These are phyloP conservation scores for Lentinula edodes DNA, from an alignment of 768 basidiomycete species.

Conservation along the genomic window DNA sequence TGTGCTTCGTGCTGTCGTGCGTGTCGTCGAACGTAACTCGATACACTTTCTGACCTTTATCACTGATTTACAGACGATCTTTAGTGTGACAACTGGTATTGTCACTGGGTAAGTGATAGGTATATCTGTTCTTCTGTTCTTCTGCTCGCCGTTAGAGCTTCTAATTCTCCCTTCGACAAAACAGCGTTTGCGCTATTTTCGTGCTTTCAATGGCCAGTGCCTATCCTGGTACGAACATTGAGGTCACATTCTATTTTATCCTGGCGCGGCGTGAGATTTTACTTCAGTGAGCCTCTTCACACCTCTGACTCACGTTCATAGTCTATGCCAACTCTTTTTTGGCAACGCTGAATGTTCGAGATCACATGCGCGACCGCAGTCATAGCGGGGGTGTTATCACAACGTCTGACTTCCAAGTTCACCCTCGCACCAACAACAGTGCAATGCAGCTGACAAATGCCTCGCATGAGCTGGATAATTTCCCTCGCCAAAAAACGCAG, in stretches of 20 bases:
- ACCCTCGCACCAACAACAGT: not conserved
- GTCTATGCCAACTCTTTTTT: constrained; percentile 4
- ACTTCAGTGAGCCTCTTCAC: not conserved
- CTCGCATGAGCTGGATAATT: constrained; percentile 1
- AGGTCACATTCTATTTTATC: constrained; percentile 2
- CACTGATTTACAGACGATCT: not conserved
- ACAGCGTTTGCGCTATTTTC: constrained; percentile 6
- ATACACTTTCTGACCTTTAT: not conserved
- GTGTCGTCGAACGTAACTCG: not conserved
- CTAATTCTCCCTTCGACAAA: not conserved
- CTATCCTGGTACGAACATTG: constrained; percentile 3
- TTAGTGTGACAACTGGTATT: constrained; percentile 4
- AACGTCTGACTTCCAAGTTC: not conserved
- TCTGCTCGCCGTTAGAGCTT: not conserved
- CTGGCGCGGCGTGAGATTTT: not conserved
- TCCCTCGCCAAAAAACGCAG: not conserved
- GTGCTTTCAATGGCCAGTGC: constrained; percentile 3
- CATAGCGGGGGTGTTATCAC: not conserved
- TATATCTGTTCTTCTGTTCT: no score
- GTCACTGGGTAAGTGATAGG: constrained; percentile 1
- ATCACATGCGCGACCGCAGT: not conserved
- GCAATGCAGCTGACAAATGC: not conserved
- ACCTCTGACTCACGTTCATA: not conserved
- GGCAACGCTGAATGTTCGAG: constrained; percentile 3
- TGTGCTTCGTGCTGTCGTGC: not conserved